A percentile compares a stretch with the other conserved stretches of the same genome.
Conservation (phyloP, 2,329 filamentous ascomycete species). For the Fusarium austroafricanum region DNA sequence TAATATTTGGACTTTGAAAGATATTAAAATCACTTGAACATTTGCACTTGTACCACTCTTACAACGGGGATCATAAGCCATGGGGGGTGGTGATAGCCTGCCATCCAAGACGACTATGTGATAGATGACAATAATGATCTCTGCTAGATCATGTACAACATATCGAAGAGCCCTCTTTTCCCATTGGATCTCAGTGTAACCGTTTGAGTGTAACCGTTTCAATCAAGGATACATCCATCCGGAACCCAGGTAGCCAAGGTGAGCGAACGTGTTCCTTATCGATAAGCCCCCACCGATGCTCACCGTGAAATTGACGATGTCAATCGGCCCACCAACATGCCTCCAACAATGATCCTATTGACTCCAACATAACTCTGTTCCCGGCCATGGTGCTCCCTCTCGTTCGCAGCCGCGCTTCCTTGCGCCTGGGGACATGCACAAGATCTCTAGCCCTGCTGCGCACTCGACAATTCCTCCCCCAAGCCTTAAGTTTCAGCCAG, state of each 20-base stretch:
- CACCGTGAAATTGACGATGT: constrained; percentile 24
- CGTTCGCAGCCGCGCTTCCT: constrained; percentile 37
- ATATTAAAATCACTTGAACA: no score
- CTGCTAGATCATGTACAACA: no score
- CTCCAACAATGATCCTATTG: constrained; percentile 40
- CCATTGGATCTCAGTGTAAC: background rate
- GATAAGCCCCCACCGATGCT: constrained; percentile 28
- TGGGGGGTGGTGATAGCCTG: no score
- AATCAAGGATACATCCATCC: background rate
- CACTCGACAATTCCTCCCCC: constrained; percentile 32
- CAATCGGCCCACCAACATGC: constrained; percentile 36
- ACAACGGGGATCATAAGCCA: no score
- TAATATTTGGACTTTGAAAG: background rate
- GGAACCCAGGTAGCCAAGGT: background rate
- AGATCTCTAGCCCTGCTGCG: constrained; percentile 16
- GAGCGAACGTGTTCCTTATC: background rate
- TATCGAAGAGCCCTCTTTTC: background rate
- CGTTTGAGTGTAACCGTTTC: background rate
- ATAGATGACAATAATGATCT: no score
- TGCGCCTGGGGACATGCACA: constrained; percentile 30
- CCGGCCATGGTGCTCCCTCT: constrained; percentile 43
- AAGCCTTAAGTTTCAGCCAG: constrained; percentile 31
- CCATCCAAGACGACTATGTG: no score
- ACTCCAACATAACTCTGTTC: constrained; percentile 4
- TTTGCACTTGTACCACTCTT: no score